Base-by-base conservation (phyloP, 345 rosid genomes). In the Arabidopsis suecica region DNA sequence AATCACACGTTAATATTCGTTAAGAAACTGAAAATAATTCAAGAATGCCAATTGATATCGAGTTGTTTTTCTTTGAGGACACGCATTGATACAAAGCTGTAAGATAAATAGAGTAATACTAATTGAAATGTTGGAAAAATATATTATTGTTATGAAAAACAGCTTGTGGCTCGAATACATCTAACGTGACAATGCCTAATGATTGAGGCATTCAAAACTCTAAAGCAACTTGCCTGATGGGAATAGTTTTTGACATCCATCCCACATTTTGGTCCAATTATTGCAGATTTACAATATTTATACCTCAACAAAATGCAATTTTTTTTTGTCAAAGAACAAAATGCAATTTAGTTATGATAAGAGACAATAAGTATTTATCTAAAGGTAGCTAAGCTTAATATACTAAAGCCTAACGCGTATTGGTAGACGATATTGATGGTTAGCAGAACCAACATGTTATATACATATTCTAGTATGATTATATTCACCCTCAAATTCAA, bases 61-160 rank as follows among this genome's bases (percentile, higher is more conserved):
- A 44, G 74, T 69, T 76, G 75, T 69, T 69, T 58, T 62, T 54
- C 51, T 25, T 54, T 76, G 71, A 62, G 30, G 60, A 69, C 66
- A 56, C 67, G 76, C 66, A 77, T 65, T 64, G 61, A 63, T 74
- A 40, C 54, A 63, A 59, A 77, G 80, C 71, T 70, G 71, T 77
- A 70, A 77, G 55, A 70, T 77, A 45, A 47, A 70, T 48, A 44
- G 64, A 77, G 58, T 62, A 62, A 44, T 69, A 28, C 32, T 28
- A 36, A 23, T 56, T n/a, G 13, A 23, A 16, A 69, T 62, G 25
- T 23, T 69, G 32, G 33, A 37, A 55, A 45, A 48, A 30, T 25
- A 13, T 57, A 63, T 55, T 57, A 64, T 64, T 64, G 72, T 64
- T 48, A 38, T 9, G 67, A 48, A 48, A 30, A 77, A 77, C 72